Conservation (phyloP, 441 rosid genomes). For the Aleurites moluccanus region DNA sequence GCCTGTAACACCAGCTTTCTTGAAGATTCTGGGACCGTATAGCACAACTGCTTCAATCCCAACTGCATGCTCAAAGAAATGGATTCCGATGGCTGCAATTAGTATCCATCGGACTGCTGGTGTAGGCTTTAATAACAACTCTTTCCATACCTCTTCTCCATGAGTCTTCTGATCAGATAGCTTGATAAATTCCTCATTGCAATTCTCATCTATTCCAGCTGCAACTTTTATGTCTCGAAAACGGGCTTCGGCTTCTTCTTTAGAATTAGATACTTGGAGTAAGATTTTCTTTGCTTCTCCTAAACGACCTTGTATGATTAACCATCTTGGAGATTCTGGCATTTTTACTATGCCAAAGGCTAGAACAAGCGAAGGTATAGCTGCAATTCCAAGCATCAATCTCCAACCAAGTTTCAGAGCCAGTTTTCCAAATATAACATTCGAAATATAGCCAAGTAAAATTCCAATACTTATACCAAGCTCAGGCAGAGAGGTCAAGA, state of each 20-base stretch:
- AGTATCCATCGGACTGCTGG: constrained; percentile 64
- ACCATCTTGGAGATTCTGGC: constrained; percentile 93
- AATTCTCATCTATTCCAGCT: constrained; percentile 54
- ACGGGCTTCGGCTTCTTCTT: constrained; percentile 62
- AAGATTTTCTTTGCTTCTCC: constrained; percentile 53
- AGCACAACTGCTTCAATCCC: constrained; percentile 73
- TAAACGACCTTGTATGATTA: constrained; percentile 65
- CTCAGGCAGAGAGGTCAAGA: constrained; percentile 68
- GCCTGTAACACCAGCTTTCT: constrained; percentile 50
- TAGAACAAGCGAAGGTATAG: constrained; percentile 57
- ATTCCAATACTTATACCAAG: constrained; percentile 68
- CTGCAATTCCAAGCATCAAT: constrained; percentile 81
- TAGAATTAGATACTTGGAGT: constrained; percentile 40
- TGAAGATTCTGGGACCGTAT: constrained; percentile 71
- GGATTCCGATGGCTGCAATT: constrained; percentile 63
- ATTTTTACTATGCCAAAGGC: constrained; percentile 56
- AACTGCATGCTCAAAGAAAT: constrained; percentile 78
- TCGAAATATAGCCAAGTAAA: constrained; percentile 60
- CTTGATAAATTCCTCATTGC: constrained; percentile 38
- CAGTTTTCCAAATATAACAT: constrained; percentile 53
- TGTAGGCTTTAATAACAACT: constrained; percentile 52
- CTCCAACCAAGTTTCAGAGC: constrained; percentile 77
- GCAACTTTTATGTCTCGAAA: constrained; percentile 55
- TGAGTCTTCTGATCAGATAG: constrained; percentile 21
- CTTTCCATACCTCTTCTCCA: constrained; percentile 79